Conservation (phyloP, 495 filamentous ascomycete genomes). For the Penicillium parvum region DNA sequence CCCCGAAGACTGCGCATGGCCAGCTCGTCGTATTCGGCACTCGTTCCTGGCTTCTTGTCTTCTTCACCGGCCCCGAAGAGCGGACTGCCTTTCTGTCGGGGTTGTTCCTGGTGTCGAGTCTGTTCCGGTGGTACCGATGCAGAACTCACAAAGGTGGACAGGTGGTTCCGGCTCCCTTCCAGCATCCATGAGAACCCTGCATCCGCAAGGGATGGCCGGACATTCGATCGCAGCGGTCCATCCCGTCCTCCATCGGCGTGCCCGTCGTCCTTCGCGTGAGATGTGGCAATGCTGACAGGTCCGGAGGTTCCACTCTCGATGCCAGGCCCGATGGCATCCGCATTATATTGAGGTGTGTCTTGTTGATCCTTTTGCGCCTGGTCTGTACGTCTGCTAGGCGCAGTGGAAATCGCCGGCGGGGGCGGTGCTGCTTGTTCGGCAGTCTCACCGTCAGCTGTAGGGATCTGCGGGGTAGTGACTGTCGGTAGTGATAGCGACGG, state of each 20-base stretch:
- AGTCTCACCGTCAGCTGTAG: slow-evolving; percentile 6
- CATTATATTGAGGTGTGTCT: background rate
- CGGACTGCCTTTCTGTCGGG: slow-evolving; percentile 26
- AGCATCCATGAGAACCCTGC: slow-evolving; percentile 97
- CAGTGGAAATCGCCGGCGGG: slow-evolving; percentile 1
- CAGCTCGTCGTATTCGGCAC: slow-evolving; percentile 40
- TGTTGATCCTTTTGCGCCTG: slow-evolving; percentile 7
- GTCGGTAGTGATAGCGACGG: slow-evolving; percentile 45
- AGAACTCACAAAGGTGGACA: slow-evolving; percentile 48
- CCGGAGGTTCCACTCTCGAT: slow-evolving; percentile 10
- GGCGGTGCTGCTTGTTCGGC: slow-evolving; percentile 11
- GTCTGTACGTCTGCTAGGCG: background rate
- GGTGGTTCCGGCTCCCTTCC: slow-evolving; percentile 48
- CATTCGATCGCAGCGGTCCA: slow-evolving; percentile 4
- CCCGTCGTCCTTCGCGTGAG: slow-evolving; percentile 3
- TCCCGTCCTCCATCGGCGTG: slow-evolving; percentile 9
- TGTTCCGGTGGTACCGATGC: slow-evolving; percentile 46
- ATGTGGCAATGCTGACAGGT: slow-evolving; percentile 9
- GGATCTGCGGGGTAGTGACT: slow-evolving; percentile 11
- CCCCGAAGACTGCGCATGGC: slow-evolving; percentile 54
- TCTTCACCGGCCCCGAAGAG: slow-evolving; percentile 41
- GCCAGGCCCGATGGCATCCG: slow-evolving; percentile 8
- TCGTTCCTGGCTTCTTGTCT: slow-evolving; percentile 21
- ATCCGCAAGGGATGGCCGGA: slow-evolving; percentile 57
- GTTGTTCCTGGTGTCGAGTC: slow-evolving; percentile 31